Base-by-base conservation (phyloP, 768 basidiomycete genomes). In the Suillus subaureus region DNA sequence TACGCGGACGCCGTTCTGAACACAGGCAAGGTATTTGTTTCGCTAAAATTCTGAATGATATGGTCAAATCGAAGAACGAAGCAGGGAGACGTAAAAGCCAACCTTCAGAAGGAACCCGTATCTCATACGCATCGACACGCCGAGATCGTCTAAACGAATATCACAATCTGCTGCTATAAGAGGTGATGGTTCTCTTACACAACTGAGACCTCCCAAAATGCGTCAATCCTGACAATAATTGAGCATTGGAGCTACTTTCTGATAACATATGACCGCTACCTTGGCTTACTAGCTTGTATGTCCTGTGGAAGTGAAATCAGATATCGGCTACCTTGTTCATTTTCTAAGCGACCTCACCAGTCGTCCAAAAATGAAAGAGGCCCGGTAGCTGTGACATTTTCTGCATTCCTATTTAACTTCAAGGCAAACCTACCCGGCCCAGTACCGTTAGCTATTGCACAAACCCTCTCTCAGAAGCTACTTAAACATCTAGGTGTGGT, bases 161-260 rank as follows among this genome's bases (percentile, higher is more conserved):
- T 63, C 23, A 54, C 7, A 58, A 55, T 57, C 23, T 40, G 52
- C 21, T 43, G 52, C 21, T 61, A 7, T 42, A 37, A 12, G 9
- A 26, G 6, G 16, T 18, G 9, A 61, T 45, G 35, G 15, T 54
- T 12, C 9, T 77, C 87, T 65, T 65, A 90, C 88, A 94, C 11
- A 94, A 81, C 71, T 96, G 93, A 68, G 90, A 86, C 54, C 94
- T 80, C 51, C 93, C 93, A 67, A 94, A 94, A 0, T 93, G 91
- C 23, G 93, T 93, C 62, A 94, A 78, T 33, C 90, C 88, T 89
- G 65, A 43, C 16, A 42, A 33, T 18, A 26, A 52, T 42, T 16
- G 21, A 26, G 12, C 13, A 7, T 28, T 31, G 42, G 7, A 23
- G 35, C 49, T 63, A 43, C 13, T 83, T 61, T n/a, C 6, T 15